A percentile compares a stretch with the other conserved stretches of the same genome.
Evolutionary conservation across 306 rosid genomes (phyloP).

Genomic region (Arachis hypogaea): DNA sequence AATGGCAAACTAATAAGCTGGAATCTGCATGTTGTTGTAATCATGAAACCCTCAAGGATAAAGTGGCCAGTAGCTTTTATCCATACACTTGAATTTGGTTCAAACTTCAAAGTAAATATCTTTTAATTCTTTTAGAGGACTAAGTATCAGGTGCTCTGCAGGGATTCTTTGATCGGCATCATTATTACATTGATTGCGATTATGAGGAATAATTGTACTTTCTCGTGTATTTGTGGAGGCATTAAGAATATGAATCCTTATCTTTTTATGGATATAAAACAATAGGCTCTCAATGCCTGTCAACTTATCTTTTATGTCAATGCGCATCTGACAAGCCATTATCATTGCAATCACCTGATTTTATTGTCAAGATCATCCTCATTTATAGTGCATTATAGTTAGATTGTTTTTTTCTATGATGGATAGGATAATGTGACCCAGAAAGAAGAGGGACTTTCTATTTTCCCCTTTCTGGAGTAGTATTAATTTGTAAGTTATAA

Average conservation of each 20-base stretch:
- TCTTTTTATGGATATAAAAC: neutral
- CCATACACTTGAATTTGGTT: neutral
- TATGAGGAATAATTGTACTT: neutral
- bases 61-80: neutral
- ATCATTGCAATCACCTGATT: conserved; percentile 1
- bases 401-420: no score
- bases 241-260: neutral
- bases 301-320: conserved; percentile 20
- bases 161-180: neutral
- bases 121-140: neutral
- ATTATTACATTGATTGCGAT: conserved; percentile 1
- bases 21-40: neutral
- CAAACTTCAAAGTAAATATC: neutral
- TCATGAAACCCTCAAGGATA: neutral
- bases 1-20: conserved; percentile 10
- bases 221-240: neutral
- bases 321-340: conserved; percentile 1
- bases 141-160: neutral
- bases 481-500: neutral
- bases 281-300: neutral
- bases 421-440: conserved; percentile 3
- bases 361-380: neutral
- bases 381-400: neutral
- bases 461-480: neutral
- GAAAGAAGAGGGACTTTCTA: conserved; percentile 2